A percentile compares a stretch with the other conserved stretches of the same genome.
These are phyloP conservation scores for Serendipita sp. DNA, from an alignment of 768 basidiomycete genomes.

Conservation along the genomic window DNA sequence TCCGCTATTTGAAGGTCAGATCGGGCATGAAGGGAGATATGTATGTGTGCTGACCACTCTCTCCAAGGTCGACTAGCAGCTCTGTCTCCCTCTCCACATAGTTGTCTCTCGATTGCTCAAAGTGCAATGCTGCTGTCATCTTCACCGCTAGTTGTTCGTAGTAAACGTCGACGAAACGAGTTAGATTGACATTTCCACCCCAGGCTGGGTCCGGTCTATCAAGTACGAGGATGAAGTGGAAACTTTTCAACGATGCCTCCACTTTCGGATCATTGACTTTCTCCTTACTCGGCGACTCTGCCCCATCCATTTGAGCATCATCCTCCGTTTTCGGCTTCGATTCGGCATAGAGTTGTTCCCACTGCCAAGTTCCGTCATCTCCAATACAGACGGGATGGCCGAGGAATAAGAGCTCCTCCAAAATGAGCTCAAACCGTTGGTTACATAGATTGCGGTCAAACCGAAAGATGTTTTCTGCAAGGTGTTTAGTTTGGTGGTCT, in stretches of 20 bases:
- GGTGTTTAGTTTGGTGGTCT: constrained; percentile 63
- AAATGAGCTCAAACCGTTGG: constrained; percentile 81
- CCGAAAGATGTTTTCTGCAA: constrained; percentile 70
- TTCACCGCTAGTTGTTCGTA: constrained; percentile 84
- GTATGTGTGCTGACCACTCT: constrained; percentile 47
- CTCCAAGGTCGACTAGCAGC: constrained; percentile 48
- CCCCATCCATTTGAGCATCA: neutral
- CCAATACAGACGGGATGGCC: constrained; percentile 87
- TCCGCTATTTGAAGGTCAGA: neutral
- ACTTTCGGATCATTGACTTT: neutral
- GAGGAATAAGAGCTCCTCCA: constrained; percentile 83
- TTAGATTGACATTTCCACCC: constrained; percentile 57
- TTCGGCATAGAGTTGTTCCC: constrained; percentile 15
- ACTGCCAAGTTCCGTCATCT: constrained; percentile 55
- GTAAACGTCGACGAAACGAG: constrained; percentile 69
- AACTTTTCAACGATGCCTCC: constrained; percentile 37
- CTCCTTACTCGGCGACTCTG: neutral
- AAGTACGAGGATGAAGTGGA: constrained; percentile 75
- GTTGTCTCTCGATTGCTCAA: constrained; percentile 73
- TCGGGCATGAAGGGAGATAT: constrained; percentile 7
- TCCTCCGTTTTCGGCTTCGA: constrained; percentile 14
- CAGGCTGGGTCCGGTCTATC: constrained; percentile 85
- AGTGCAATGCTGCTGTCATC: constrained; percentile 79
- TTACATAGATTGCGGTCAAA: constrained; percentile 59
- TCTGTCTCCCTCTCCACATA: constrained; percentile 78